These are phyloP conservation scores for Lichina pygmaea DNA, from an alignment of 495 filamentous ascomycete species.

Conservation along the genomic window DNA sequence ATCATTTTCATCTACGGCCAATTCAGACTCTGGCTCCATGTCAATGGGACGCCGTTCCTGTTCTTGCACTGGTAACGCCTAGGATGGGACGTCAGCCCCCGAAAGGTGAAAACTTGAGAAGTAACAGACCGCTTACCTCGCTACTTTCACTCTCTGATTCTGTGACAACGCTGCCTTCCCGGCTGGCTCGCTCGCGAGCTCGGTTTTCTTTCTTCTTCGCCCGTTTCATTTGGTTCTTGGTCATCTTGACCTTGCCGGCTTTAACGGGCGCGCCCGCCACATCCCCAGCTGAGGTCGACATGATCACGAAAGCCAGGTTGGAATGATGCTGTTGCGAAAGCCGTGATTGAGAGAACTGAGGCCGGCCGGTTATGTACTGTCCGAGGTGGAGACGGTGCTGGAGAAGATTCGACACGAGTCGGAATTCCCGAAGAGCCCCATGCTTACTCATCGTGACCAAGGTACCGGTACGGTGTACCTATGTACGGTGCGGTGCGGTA, in stretches of 20 bases:
- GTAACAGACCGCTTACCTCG: neutral
- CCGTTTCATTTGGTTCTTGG: slow-evolving; percentile 47
- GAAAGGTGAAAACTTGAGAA: neutral
- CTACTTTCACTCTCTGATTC: slow-evolving; percentile 9
- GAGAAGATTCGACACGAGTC: too few relatives aligned
- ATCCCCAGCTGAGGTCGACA: neutral
- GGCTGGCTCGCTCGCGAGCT: slow-evolving; percentile 28
- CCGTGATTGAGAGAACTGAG: too few relatives aligned
- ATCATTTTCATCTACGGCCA: slow-evolving; percentile 31
- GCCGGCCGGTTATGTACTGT: too few relatives aligned
- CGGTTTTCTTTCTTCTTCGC: slow-evolving; percentile 69
- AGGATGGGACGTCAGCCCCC: neutral
- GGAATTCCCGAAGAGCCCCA: too few relatives aligned
- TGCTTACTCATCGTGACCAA: too few relatives aligned
- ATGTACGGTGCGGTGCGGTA: too few relatives aligned
- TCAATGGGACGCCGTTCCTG: slow-evolving; percentile 13
- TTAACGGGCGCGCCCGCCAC: neutral
- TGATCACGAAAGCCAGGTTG: neutral
- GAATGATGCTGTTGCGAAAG: too few relatives aligned
- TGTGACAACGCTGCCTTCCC: slow-evolving; percentile 7
- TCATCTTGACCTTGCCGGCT: slow-evolving; percentile 26
- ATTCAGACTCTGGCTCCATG: slow-evolving; percentile 16
- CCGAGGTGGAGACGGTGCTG: too few relatives aligned
- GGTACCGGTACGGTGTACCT: too few relatives aligned
- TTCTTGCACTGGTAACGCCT: slow-evolving; percentile 11